A percentile compares a stretch with the other conserved stretches of the same genome.
Evolutionary conservation across 1,284 basidiomycete species (phyloP).

Genomic region (Mycosarcoma mackinlayi): DNA sequence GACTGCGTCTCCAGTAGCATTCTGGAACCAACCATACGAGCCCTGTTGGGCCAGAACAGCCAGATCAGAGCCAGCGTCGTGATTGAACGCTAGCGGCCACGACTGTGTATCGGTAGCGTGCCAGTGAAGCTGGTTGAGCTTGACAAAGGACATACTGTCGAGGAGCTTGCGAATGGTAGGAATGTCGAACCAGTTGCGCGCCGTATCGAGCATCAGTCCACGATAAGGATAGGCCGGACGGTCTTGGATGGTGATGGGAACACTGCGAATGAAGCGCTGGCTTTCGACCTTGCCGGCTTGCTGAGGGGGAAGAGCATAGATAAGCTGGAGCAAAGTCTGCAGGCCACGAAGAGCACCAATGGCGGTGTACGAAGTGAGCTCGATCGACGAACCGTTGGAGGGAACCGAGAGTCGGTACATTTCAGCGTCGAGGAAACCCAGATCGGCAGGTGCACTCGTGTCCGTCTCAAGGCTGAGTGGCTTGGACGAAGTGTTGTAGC

Average conservation of each 20-base stretch:
- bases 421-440: conserved; percentile 70
- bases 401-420: conserved; percentile 77
- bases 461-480: conserved; percentile 23
- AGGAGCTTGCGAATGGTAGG: conserved; percentile 78
- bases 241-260: conserved; percentile 69
- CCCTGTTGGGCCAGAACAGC: conserved; percentile 76
- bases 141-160: conserved; percentile 86
- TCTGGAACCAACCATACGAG: conserved; percentile 74
- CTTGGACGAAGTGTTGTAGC: conserved; percentile 13
- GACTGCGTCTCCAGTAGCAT: conserved; percentile 5
- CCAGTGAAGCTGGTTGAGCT: conserved; percentile 81
- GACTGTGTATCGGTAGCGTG: conserved; percentile 75
- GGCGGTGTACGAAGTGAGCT: conserved; percentile 77
- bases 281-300: background rate
- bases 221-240: conserved; percentile 71
- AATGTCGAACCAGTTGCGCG: conserved; percentile 74
- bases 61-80: conserved; percentile 71
- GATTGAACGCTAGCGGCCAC: conserved; percentile 75
- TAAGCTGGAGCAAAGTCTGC: conserved; percentile 82
- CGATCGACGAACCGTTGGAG: conserved; percentile 74
- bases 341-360: conserved; percentile 83
- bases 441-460: conserved; percentile 20
- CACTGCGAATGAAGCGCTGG: conserved; percentile 71
- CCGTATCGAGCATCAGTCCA: conserved; percentile 84
- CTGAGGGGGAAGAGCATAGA: conserved; percentile 70